Evolutionary conservation across 2,329 filamentous ascomycete species (phyloP).

Genomic region (Fusarium phyllophilum): DNA sequence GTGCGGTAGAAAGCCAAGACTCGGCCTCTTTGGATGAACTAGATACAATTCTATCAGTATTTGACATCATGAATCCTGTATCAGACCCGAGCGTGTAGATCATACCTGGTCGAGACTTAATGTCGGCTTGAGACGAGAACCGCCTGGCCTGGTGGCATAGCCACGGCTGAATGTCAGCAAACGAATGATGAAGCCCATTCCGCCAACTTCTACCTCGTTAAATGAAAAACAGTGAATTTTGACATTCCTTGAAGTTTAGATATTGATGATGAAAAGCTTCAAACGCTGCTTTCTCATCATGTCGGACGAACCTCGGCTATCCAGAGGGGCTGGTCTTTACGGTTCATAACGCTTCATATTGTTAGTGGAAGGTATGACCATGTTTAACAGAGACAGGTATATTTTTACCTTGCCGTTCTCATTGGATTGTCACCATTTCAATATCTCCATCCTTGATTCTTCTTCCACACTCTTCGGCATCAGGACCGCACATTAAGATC

Average conservation of each 20-base stretch:
- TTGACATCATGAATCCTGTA: background rate
- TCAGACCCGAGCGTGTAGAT: background rate
- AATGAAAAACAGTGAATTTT: conserved; percentile 1
- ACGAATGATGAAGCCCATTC: conserved; percentile 43
- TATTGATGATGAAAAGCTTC: conserved; percentile 33
- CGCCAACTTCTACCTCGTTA: conserved; percentile 36
- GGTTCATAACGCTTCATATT: background rate
- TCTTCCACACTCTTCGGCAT: background rate
- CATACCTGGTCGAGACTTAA: conserved; percentile 69
- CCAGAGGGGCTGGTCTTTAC: conserved; percentile 1
- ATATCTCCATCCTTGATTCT: background rate
- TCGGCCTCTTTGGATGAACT: conserved; percentile 69
- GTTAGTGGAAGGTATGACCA: conserved; percentile 22
- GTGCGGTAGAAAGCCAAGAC: conserved; percentile 67
- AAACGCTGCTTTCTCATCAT: conserved; percentile 14
- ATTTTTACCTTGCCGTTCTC: background rate
- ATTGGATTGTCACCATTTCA: background rate
- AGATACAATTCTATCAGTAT: conserved; percentile 12
- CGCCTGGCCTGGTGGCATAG: conserved; percentile 48
- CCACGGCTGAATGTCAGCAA: conserved; percentile 47
- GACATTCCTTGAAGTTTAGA: conserved; percentile 11
- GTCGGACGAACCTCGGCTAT: conserved; percentile 37
- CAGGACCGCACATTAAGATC: background rate
- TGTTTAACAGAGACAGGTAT: background rate
- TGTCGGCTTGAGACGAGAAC: conserved; percentile 49